Evolutionary conservation across 2,329 filamentous ascomycete species (phyloP), one percentile per base, ranked within the genome.

Genomic region (Elsinoe australis): DNA sequence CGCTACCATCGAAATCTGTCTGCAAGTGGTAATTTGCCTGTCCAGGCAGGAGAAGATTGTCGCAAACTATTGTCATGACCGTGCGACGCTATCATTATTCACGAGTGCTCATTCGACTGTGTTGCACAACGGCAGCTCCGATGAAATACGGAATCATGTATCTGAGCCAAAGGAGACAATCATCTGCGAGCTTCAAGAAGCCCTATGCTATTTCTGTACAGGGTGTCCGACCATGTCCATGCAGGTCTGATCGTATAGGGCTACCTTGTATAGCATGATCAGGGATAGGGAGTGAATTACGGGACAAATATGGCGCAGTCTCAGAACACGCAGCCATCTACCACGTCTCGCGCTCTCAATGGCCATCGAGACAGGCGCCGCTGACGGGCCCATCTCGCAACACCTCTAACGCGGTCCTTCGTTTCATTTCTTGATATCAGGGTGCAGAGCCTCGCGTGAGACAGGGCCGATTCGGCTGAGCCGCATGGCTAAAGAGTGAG

Each of bases 321-420:
- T 44, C 28, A 44, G 17, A 32, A 24, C 28, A 44, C 24, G 28
- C 39, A 44, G 14, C 19, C 32, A 17, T 44, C 24, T 19, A 44
- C 39, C 39, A 17, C 21, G 24, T 32, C 39, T 32, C 15, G 28
- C 24, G 4, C 15, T 18, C 39, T 44, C 14, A 18, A 31, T 44
- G 39, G 39, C 39, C 39, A 31, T 32, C 17, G 29, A 26, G 24
- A 26, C n/a, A 44, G 21, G 39, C 39, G 39, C 39, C 39, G 26
- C 26, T 44, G 39, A 44, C 39, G 39, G 39, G 14, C n/a, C 24
- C 26, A 24, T 44, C 28, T 44, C 39, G 31, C 12, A 19, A 24
- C 39, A 44, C 24, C 32, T 32, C 26, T 24, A 32, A 44, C 39
- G 28, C 39, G 39, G 39, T 44, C 39, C 39, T 44, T 44, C 32